Conservation (phyloP, 345 rosid species). For the Syzygium grande region DNA sequence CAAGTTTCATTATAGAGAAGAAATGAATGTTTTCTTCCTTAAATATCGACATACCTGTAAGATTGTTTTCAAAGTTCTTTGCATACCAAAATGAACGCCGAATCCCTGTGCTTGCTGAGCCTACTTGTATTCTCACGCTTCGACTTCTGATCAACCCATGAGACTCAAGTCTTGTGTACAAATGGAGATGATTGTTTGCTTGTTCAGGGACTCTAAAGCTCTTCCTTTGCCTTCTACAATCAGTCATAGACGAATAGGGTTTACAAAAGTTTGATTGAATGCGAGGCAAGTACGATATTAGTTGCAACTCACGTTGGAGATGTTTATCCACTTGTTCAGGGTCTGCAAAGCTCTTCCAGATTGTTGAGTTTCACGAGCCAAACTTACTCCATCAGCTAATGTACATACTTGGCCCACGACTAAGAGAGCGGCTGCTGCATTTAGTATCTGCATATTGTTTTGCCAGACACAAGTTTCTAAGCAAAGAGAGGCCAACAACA, state of each 20-base stretch:
- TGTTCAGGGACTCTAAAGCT: not conserved
- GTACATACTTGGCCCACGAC: slow-evolving; percentile 51
- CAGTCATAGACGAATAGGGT: not conserved
- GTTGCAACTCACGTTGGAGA: slow-evolving; percentile 40
- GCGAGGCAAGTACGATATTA: not conserved
- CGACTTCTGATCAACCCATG: not conserved
- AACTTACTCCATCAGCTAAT: slow-evolving; percentile 55
- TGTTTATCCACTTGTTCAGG: slow-evolving; percentile 56
- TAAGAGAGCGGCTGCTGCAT: slow-evolving; percentile 86
- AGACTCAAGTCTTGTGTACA: not conserved
- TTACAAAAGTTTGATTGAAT: not conserved
- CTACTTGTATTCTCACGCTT: not conserved
- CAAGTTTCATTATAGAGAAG: not conserved
- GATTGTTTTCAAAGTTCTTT: not conserved
- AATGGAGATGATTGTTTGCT: not conserved
- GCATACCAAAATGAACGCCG: not conserved
- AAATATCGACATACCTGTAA: not conserved
- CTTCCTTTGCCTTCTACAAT: not conserved
- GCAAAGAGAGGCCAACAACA: not conserved
- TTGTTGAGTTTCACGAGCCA: slow-evolving; percentile 69
- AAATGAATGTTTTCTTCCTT: not conserved
- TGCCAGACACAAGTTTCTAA: not conserved
- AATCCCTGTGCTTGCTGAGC: not conserved
- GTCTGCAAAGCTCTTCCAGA: slow-evolving; percentile 74
- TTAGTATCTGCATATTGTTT: slow-evolving; percentile 52